Percentiles rank a stretch among this genome's conserved stretches.
Conservation (phyloP, 208 protist genomes). For the Trypanosoma congolense region DNA sequence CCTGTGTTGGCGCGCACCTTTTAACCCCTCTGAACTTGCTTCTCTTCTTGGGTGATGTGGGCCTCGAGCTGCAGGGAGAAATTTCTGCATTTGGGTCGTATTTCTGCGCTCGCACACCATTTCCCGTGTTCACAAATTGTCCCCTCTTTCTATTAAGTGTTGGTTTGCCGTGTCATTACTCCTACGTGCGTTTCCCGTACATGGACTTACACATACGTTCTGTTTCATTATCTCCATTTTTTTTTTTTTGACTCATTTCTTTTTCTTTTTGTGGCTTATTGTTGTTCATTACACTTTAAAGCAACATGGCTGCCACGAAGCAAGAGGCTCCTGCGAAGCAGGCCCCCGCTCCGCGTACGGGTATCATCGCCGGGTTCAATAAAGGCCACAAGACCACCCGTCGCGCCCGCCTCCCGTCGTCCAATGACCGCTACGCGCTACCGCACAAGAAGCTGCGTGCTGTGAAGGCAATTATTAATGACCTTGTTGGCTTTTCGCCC, state of each 20-base stretch:
- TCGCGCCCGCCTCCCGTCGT: slow-evolving; percentile 66
- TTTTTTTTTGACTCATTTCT: slow-evolving; percentile 6
- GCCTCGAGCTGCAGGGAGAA: too few relatives aligned
- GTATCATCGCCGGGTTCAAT: slow-evolving; percentile 91
- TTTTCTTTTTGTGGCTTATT: too few relatives aligned
- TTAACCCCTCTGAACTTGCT: too few relatives aligned
- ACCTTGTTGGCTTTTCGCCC: slow-evolving; percentile 89
- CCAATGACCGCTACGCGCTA: slow-evolving; percentile 75
- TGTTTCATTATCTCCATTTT: not conserved
- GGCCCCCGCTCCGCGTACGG: slow-evolving; percentile 66
- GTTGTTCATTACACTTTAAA: slow-evolving; percentile 6
- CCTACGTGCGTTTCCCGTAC: too few relatives aligned
- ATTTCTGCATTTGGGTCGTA: too few relatives aligned
- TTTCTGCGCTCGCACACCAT: too few relatives aligned
- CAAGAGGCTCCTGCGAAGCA: slow-evolving; percentile 15
- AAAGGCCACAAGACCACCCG: slow-evolving; percentile 89
- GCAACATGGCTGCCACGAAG: slow-evolving; percentile 42
- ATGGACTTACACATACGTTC: not conserved
- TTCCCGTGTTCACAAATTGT: too few relatives aligned
- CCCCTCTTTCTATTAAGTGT: too few relatives aligned
- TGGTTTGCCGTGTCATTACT: too few relatives aligned
- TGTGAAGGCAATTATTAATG: slow-evolving; percentile 88
- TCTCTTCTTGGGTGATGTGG: too few relatives aligned
- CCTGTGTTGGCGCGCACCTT: too few relatives aligned
- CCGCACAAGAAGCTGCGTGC: slow-evolving; percentile 89